These are phyloP conservation scores for Lactarius hengduanensis DNA, from an alignment of 768 basidiomycete genomes.

Conservation along the genomic window DNA sequence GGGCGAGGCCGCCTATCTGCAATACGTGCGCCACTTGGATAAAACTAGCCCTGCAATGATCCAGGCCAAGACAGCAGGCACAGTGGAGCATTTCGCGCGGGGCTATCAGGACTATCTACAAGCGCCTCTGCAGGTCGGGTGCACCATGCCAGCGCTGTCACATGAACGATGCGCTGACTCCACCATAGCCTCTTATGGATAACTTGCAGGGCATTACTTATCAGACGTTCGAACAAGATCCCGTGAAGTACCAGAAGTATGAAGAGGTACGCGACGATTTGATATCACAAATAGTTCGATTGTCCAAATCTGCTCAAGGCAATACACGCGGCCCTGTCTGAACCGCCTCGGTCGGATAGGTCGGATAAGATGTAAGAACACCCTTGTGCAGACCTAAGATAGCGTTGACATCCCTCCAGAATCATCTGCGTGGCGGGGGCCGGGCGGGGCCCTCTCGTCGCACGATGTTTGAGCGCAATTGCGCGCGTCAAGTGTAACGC, in stretches of 20 bases:
- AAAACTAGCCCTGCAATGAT: slow-evolving; percentile 68
- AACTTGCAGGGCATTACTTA: slow-evolving; percentile 95
- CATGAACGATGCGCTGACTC: slow-evolving; percentile 14
- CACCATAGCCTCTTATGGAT: slow-evolving; percentile 88
- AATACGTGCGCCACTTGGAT: slow-evolving; percentile 84
- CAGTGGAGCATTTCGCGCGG: slow-evolving; percentile 86
- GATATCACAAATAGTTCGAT: background rate
- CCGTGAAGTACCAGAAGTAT: slow-evolving; percentile 93
- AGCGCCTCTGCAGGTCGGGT: slow-evolving; percentile 81
- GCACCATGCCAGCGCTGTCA: slow-evolving; percentile 18
- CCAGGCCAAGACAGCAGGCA: slow-evolving; percentile 62
- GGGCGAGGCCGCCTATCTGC: slow-evolving; percentile 82
- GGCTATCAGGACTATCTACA: slow-evolving; percentile 96
- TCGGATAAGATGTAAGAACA: slow-evolving; percentile 59
- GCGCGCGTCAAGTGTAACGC: slow-evolving; percentile 61
- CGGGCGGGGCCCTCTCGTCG: slow-evolving; percentile 90
- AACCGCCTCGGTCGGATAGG: slow-evolving; percentile 56
- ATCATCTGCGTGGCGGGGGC: slow-evolving; percentile 92
- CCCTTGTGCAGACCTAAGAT: background rate
- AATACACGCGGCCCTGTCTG: slow-evolving; percentile 73
- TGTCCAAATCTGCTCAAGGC: slow-evolving; percentile 47
- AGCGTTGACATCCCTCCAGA: slow-evolving; percentile 40
- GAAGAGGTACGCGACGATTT: slow-evolving; percentile 65
- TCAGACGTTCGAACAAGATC: slow-evolving; percentile 97
- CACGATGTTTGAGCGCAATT: slow-evolving; percentile 77